Conservation (phyloP, 345 rosid species). For the Erysimum cheiranthoides region DNA sequence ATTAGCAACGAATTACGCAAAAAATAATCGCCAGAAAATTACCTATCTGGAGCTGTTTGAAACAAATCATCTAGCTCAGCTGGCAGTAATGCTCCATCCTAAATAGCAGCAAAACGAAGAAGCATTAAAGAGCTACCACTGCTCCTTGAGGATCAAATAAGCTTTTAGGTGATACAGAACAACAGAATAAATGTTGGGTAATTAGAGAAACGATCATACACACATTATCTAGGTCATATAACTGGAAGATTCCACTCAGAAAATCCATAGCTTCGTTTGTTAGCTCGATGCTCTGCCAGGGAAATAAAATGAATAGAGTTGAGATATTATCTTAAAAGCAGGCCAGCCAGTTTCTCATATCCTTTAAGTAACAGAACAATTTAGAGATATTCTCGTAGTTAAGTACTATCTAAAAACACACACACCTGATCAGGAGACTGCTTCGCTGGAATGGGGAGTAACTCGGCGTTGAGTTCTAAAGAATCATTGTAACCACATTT, state of each 20-base stretch:
- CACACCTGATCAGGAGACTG: slow-evolving; percentile 80
- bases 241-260: slow-evolving; percentile 66
- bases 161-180: slow-evolving; percentile 10
- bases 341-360: slow-evolving; percentile 16
- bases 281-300: slow-evolving; percentile 76
- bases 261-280: slow-evolving; percentile 64
- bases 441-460: slow-evolving; percentile 63
- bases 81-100: slow-evolving; percentile 77
- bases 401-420: not conserved
- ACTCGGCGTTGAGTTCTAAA: slow-evolving; percentile 68
- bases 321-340: not conserved
- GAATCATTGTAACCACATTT: slow-evolving; percentile 75
- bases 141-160: slow-evolving; percentile 25
- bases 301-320: slow-evolving; percentile 11
- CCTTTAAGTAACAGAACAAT: slow-evolving; percentile 9
- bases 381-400: slow-evolving; percentile 13
- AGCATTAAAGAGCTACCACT: slow-evolving; percentile 27
- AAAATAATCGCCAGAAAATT: slow-evolving; percentile 1
- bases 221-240: slow-evolving; percentile 76
- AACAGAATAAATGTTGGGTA: not conserved
- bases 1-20: slow-evolving; percentile 16
- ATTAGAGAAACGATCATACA: slow-evolving; percentile 38
- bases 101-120: slow-evolving; percentile 43
- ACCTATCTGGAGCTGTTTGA: slow-evolving; percentile 86
- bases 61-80: slow-evolving; percentile 73